These are phyloP conservation scores for Mycena galopus DNA, from an alignment of 768 basidiomycete genomes.

Conservation along the genomic window DNA sequence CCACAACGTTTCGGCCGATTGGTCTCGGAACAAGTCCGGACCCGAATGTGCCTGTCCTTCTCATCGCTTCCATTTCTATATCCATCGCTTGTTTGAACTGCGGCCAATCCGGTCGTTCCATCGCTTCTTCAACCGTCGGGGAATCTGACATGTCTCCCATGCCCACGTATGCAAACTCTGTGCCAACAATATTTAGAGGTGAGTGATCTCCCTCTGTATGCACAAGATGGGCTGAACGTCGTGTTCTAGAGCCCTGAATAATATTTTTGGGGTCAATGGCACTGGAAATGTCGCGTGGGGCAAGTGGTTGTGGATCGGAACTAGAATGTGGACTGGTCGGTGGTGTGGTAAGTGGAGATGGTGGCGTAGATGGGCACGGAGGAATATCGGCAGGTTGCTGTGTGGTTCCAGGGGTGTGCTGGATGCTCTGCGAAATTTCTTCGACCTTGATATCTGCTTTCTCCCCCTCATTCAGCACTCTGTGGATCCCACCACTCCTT, in stretches of 20 bases:
- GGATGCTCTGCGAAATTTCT: neutral
- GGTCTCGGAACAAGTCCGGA: neutral
- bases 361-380: neutral
- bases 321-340: neutral
- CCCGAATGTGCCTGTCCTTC: neutral
- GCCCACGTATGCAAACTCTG: neutral
- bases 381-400: neutral
- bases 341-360: neutral
- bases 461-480: neutral
- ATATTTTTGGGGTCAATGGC: neutral
- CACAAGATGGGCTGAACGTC: neutral
- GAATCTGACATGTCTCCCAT: neutral
- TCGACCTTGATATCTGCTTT: neutral
- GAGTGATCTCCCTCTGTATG: neutral
- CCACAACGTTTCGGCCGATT: neutral
- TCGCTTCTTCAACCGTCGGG: neutral
- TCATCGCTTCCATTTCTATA: neutral
- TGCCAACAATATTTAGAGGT: too few species aligned
- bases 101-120: neutral
- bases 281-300: neutral
- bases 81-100: neutral
- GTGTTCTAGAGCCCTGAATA: neutral
- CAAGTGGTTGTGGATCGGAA: neutral
- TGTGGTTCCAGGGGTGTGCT: neutral
- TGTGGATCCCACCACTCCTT: neutral